Evolutionary conservation across 1,284 basidiomycete genomes (phyloP).

Genomic region (Pseudozyma sp.): DNA sequence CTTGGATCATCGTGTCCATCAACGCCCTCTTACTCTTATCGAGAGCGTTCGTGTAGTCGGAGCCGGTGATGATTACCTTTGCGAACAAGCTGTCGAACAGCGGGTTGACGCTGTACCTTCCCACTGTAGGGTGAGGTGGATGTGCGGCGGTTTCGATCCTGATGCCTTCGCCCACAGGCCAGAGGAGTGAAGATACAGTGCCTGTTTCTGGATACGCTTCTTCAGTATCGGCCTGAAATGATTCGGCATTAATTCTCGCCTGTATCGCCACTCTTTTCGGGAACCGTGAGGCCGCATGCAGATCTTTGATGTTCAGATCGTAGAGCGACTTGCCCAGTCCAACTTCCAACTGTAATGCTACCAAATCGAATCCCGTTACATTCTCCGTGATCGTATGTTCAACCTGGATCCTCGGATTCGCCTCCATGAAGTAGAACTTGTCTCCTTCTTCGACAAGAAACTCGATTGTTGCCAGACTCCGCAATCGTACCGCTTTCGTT

Average conservation of each 20-base stretch:
- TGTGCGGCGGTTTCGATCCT: slow-evolving; percentile 55
- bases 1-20: slow-evolving; percentile 22
- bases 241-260: slow-evolving; percentile 48
- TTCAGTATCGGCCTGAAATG: slow-evolving; percentile 21
- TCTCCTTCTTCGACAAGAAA: slow-evolving; percentile 29
- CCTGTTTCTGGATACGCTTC: slow-evolving; percentile 31
- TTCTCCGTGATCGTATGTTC: slow-evolving; percentile 53
- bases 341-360: slow-evolving; percentile 31
- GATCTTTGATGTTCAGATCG: slow-evolving; percentile 10
- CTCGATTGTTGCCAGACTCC: slow-evolving; percentile 45
- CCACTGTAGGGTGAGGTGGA: slow-evolving; percentile 22
- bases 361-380: slow-evolving; percentile 33
- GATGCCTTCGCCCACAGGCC: slow-evolving; percentile 33
- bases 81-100: slow-evolving; percentile 56
- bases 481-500: slow-evolving; percentile 11
- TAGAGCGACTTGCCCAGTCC: slow-evolving; percentile 24
- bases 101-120: slow-evolving; percentile 26
- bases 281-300: not conserved
- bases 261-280: slow-evolving; percentile 30
- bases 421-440: slow-evolving; percentile 50
- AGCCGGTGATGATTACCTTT: slow-evolving; percentile 52
- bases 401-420: slow-evolving; percentile 55
- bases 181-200: slow-evolving; percentile 19
- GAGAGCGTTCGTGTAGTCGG: slow-evolving; percentile 24
- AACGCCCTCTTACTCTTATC: slow-evolving; percentile 19